phyloP scores from a whole-genome alignment of 1,284 basidiomycete species.

The Inonotus obliquus region DNA sequence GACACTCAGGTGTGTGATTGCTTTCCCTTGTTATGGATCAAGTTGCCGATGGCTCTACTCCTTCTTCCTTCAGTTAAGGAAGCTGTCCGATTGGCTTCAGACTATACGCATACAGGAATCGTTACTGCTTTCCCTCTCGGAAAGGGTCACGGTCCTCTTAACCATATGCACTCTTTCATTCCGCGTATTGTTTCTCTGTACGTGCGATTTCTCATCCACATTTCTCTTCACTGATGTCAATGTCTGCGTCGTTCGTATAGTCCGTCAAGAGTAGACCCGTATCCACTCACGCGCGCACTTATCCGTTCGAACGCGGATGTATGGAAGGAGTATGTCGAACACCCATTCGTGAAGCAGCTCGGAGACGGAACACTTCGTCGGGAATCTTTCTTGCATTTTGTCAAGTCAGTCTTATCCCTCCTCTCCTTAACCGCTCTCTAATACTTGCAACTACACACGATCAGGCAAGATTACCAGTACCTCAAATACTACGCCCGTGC shows the following conservation, averaged over 20 bases:
- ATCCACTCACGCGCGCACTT: slow-evolving; percentile 65
- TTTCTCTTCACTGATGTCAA: neutral
- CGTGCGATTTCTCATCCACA: slow-evolving; percentile 24
- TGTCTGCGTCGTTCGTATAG: slow-evolving; percentile 32
- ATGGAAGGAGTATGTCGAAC: slow-evolving; percentile 79
- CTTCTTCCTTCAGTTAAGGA: slow-evolving; percentile 41
- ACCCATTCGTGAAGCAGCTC: slow-evolving; percentile 77
- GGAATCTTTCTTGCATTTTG: slow-evolving; percentile 78
- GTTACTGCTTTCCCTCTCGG: slow-evolving; percentile 69
- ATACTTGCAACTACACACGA: neutral
- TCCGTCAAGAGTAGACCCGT: slow-evolving; percentile 55
- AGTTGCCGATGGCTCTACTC: neutral
- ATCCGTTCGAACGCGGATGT: slow-evolving; percentile 51
- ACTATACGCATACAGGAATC: slow-evolving; percentile 78
- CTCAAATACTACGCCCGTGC: slow-evolving; percentile 76
- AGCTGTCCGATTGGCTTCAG: slow-evolving; percentile 56
- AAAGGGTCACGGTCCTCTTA: slow-evolving; percentile 79
- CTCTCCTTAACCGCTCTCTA: neutral
- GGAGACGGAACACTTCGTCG: slow-evolving; percentile 65
- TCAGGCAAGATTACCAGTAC: slow-evolving; percentile 74
- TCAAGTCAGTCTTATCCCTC: slow-evolving; percentile 49
- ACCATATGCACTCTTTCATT: slow-evolving; percentile 73
- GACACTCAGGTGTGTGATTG: slow-evolving; percentile 40
- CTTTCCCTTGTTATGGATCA: slow-evolving; percentile 3
- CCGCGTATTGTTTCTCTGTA: slow-evolving; percentile 54